Evolutionary conservation across 768 basidiomycete species (phyloP).

Genomic region (Obba rivulosa): DNA sequence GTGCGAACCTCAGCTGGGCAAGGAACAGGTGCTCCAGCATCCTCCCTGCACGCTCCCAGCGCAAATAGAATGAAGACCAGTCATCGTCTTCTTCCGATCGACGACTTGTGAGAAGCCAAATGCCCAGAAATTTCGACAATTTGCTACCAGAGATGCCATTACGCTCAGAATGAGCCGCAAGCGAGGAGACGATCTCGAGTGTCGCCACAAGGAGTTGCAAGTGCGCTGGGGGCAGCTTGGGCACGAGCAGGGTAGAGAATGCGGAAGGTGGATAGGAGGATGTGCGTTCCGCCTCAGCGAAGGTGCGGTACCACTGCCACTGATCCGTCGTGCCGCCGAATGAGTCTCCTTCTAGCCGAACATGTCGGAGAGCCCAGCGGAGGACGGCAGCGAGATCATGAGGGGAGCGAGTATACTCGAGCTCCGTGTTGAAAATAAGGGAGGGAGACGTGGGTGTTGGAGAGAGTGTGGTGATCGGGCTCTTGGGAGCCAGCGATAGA

Average conservation of each 20-base stretch:
- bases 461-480: conserved; percentile 43
- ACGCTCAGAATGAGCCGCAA: conserved; percentile 66
- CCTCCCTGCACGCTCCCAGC: conserved; percentile 72
- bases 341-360: conserved; percentile 50
- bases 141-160: conserved; percentile 78
- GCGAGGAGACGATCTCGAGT: conserved; percentile 58
- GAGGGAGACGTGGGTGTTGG: conserved; percentile 41
- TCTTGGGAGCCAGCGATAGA: conserved; percentile 50
- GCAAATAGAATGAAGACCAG: conserved; percentile 60
- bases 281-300: conserved; percentile 53
- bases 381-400: conserved; percentile 78
- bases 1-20: conserved; percentile 57
- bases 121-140: conserved; percentile 63
- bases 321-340: conserved; percentile 49
- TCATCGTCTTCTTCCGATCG: conserved; percentile 47
- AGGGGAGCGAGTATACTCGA: conserved; percentile 58
- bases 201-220: conserved; percentile 51
- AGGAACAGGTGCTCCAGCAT: conserved; percentile 76
- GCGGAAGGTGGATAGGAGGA: conserved; percentile 57
- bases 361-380: conserved; percentile 76
- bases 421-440: conserved; percentile 58
- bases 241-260: conserved; percentile 56
- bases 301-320: conserved; percentile 63
- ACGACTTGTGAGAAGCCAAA: conserved; percentile 61
- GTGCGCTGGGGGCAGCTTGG: conserved; percentile 55